These are phyloP conservation scores for Nannochloropsis granulata DNA, from an alignment of 108 stramenopile species.

Conservation along the genomic window DNA sequence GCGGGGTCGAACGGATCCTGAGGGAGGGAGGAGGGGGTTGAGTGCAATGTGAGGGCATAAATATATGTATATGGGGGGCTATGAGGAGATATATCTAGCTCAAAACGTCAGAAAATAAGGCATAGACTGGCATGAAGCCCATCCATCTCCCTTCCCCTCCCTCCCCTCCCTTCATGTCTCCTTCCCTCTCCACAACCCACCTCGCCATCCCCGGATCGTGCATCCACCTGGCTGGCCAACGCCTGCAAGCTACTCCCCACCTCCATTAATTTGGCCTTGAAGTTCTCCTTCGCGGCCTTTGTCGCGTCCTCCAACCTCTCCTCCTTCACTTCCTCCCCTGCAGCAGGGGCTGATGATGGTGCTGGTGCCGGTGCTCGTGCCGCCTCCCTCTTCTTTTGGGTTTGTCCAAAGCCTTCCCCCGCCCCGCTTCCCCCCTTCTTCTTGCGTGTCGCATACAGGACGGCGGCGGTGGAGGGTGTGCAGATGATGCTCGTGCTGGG, in stretches of 20 bases:
- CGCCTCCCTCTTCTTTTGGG: not conserved
- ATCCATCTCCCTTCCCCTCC: too few species aligned
- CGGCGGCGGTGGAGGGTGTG: too few species aligned
- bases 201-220: not conserved
- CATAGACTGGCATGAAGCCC: too few species aligned
- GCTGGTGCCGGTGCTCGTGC: not conserved
- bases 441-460: not conserved
- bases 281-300: not conserved
- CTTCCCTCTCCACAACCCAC: not conserved
- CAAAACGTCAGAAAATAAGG: too few species aligned
- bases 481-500: too few species aligned
- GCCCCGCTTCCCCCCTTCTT: not conserved
- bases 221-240: not conserved
- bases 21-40: not conserved
- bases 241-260: not conserved
- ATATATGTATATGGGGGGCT: too few species aligned
- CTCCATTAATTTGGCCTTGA: not conserved
- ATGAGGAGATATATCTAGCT: too few species aligned
- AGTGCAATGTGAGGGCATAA: not conserved
- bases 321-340: not conserved
- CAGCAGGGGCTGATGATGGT: too few species aligned
- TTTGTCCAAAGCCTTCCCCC: not conserved
- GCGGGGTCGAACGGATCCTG: not conserved
- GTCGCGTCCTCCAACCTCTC: not conserved
- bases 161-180: not conserved